phyloP scores from a whole-genome alignment of 331 rosid species.

The Pyrus hybrid region DNA sequence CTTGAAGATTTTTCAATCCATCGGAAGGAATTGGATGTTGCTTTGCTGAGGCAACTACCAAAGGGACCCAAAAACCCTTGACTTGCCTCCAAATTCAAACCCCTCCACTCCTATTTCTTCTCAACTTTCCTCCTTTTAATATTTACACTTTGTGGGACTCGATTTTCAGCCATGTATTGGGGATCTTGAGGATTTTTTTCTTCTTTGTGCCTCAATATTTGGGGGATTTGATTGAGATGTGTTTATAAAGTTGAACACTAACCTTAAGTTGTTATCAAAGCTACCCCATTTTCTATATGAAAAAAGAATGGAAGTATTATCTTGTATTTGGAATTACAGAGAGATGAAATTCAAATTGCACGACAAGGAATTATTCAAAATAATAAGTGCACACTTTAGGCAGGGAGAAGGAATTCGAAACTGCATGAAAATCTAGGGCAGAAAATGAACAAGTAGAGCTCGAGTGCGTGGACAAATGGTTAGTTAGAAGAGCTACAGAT shows the following conservation, averaged over 20 bases:
- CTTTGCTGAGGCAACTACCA: background rate
- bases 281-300: background rate
- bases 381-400: background rate
- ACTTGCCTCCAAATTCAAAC: conserved; percentile 25
- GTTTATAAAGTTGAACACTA: background rate
- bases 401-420: background rate
- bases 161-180: conserved; percentile 13
- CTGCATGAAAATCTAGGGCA: background rate
- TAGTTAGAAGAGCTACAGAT: no score
- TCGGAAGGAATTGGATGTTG: conserved; percentile 7
- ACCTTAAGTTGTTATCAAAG: background rate
- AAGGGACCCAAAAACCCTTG: conserved; percentile 28
- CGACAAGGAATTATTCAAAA: background rate
- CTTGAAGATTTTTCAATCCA: conserved; percentile 8
- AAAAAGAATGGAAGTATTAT: background rate
- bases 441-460: background rate
- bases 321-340: background rate
- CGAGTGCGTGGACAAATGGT: no score
- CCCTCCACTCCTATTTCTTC: conserved; percentile 2
- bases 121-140: conserved; percentile 10
- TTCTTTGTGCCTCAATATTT: background rate
- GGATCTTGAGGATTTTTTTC: conserved; percentile 3
- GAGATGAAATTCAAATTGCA: no score
- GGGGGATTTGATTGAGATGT: conserved; percentile 13
- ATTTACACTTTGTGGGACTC: conserved; percentile 14